These are phyloP conservation scores for Rosellinia necatrix DNA, from an alignment of 2,329 filamentous ascomycete species.

Conservation along the genomic window DNA sequence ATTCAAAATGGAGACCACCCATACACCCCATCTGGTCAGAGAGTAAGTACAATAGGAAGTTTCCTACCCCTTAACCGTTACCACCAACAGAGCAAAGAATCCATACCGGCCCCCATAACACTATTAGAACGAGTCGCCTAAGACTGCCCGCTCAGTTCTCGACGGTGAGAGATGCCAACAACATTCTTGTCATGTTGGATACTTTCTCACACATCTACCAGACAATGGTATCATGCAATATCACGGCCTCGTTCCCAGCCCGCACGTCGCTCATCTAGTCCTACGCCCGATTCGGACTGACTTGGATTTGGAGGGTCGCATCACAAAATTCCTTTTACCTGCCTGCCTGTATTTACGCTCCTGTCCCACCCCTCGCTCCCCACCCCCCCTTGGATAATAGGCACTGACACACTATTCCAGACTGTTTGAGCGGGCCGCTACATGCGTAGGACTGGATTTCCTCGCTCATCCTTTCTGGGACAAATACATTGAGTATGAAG, in stretches of 20 bases:
- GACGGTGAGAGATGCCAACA: slow-evolving; percentile 76
- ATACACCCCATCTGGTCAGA: slow-evolving; percentile 93
- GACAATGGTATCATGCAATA: slow-evolving; percentile 56
- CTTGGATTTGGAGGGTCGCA: slow-evolving; percentile 56
- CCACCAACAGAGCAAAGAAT: slow-evolving; percentile 46
- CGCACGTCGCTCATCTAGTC: slow-evolving; percentile 49
- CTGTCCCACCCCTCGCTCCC: slow-evolving; percentile 46
- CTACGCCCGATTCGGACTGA: slow-evolving; percentile 42
- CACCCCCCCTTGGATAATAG: slow-evolving; percentile 30
- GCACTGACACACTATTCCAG: slow-evolving; percentile 56
- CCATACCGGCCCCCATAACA: slow-evolving; percentile 37
- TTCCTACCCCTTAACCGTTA: slow-evolving; percentile 71
- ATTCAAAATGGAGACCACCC: slow-evolving; percentile 97
- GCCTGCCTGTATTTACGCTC: slow-evolving; percentile 66
- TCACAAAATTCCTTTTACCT: slow-evolving; percentile 59
- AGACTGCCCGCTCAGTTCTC: slow-evolving; percentile 46
- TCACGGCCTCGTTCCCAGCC: slow-evolving; percentile 43
- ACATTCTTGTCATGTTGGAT: slow-evolving; percentile 61
- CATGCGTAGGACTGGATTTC: slow-evolving; percentile 88
- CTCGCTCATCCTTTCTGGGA: slow-evolving; percentile 97
- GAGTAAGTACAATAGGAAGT: slow-evolving; percentile 88
- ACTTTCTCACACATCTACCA: slow-evolving; percentile 69
- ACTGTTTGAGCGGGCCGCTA: slow-evolving; percentile 88
- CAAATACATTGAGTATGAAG: slow-evolving; percentile 97
- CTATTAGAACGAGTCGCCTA: slow-evolving; percentile 35